Conservation (phyloP, 495 filamentous ascomycete species). For the Paragyromitra xinjiangensis region DNA sequence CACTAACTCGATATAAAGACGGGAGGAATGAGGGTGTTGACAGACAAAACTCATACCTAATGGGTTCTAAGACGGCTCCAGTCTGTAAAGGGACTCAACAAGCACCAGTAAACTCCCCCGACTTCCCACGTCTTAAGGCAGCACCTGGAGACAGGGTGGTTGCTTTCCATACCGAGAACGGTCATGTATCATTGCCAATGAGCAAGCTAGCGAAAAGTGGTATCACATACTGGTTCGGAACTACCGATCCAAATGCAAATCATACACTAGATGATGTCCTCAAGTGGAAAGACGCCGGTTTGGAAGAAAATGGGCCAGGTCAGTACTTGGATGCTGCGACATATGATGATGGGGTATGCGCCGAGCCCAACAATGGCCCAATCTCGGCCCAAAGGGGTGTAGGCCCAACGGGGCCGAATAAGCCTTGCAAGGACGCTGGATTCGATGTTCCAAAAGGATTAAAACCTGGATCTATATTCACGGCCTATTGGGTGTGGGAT, state of each 20-base stretch:
- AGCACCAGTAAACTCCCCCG: slow-evolving; percentile 9
- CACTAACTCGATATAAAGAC: slow-evolving; percentile 20
- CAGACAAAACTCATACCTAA: slow-evolving; percentile 32
- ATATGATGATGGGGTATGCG: slow-evolving; percentile 50
- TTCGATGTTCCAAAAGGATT: slow-evolving; percentile 37
- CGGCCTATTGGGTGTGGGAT: slow-evolving; percentile 52
- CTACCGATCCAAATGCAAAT: slow-evolving; percentile 14
- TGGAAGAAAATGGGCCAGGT: slow-evolving; percentile 16
- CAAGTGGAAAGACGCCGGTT: slow-evolving; percentile 35
- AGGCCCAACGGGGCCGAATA: slow-evolving; percentile 22
- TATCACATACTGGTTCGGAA: slow-evolving; percentile 51
- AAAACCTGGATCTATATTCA: slow-evolving; percentile 34
- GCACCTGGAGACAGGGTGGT: slow-evolving; percentile 45
- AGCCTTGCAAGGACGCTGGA: slow-evolving; percentile 35
- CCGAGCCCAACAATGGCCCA: slow-evolving; percentile 34
- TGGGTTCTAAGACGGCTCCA: not conserved
- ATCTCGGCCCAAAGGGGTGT: slow-evolving; percentile 38
- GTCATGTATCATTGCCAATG: slow-evolving; percentile 42
- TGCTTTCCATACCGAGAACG: slow-evolving; percentile 46
- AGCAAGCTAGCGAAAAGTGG: slow-evolving; percentile 23
- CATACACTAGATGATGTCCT: slow-evolving; percentile 34
- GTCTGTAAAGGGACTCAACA: slow-evolving; percentile 37
- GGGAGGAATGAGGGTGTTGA: slow-evolving; percentile 32
- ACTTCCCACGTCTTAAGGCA: slow-evolving; percentile 40
- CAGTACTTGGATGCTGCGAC: slow-evolving; percentile 22